Base-by-base conservation (phyloP, 2,329 filamentous ascomycete genomes). In the Beauveria brongniartii region DNA sequence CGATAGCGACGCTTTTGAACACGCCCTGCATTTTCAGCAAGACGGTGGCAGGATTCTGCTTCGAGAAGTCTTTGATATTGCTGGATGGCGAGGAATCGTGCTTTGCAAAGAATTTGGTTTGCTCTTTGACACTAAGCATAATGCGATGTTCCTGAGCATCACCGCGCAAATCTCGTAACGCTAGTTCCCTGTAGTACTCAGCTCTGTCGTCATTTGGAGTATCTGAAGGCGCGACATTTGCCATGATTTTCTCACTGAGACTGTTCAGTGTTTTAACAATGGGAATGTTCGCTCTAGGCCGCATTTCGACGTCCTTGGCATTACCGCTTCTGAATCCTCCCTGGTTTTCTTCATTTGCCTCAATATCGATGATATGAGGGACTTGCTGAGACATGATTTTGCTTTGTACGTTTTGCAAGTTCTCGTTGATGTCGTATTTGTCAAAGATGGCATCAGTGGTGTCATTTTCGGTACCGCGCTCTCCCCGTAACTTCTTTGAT, bases 261-360 rank as follows among this genome's bases (percentile, higher is more conserved):
- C 83, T 91, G 72, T 99, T 99, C 61, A 99, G 78, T 0, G 91
- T 92, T 64, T 89, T 86, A 65, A 97, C 88, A 64, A 97, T 95
- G 12, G 92, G 92, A 2, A 94, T 87, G 70, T 94, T 93, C 51
- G 83, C 77, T 12, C 86, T 81, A 2, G 92, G 91, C 40, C 91
- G 84, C 91, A 97, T 97, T 65, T 95, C 94, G 41, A 89, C 77
- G 70, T 97, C 92, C 60, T 93, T 91, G 57, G 88, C 82, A 72
- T 99, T 97, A 55, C 94, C 94, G 63, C 82, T 76, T 68, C 82
- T 87, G 69, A 88, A 84, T 58, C 92, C 90, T 67, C 92, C 95
- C 72, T 96, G 87, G 69, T 99, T 93, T 72, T 94, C 90, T 74
- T 97, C 94, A 69, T 99, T 99, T 34, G 89, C 94, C 70, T 93